A percentile compares a stretch with the other conserved stretches of the same genome.
Conservation (phyloP, 345 rosid genomes). For the Kernera saxatilis region DNA sequence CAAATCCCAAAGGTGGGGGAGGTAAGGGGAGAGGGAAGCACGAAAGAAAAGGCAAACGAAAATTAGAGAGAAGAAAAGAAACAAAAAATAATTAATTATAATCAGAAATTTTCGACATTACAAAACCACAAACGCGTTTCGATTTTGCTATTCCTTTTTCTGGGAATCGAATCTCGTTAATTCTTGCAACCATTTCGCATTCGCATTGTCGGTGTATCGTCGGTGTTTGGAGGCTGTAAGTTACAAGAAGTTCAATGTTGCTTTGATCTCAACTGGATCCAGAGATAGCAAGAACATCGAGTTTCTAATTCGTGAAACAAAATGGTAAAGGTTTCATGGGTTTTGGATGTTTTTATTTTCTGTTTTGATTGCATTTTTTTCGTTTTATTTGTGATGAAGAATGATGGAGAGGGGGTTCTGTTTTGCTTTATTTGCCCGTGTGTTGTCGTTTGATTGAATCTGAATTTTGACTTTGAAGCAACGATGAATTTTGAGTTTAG, state of each 20-base stretch:
- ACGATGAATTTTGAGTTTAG: background rate
- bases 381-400: background rate
- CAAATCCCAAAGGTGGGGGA: slow-evolving; percentile 28
- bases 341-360: background rate
- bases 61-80: background rate
- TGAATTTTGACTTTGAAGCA: background rate
- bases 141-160: background rate
- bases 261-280: slow-evolving; percentile 23
- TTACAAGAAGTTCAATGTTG: slow-evolving; percentile 18
- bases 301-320: slow-evolving; percentile 20
- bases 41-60: slow-evolving; percentile 25
- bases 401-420: background rate
- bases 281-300: background rate
- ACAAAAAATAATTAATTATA: background rate
- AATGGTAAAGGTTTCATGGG: slow-evolving; percentile 24
- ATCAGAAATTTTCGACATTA: background rate
- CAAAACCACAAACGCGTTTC: slow-evolving; percentile 12
- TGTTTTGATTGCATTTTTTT: background rate
- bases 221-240: slow-evolving; percentile 14
- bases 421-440: background rate
- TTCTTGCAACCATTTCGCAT: slow-evolving; percentile 4
- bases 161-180: slow-evolving; percentile 16
- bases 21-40: slow-evolving; percentile 34
- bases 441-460: slow-evolving; percentile 2
- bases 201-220: slow-evolving; percentile 21